Conservation (phyloP, 106 monocot genomes). For the Dioscorea zingiberensis region DNA sequence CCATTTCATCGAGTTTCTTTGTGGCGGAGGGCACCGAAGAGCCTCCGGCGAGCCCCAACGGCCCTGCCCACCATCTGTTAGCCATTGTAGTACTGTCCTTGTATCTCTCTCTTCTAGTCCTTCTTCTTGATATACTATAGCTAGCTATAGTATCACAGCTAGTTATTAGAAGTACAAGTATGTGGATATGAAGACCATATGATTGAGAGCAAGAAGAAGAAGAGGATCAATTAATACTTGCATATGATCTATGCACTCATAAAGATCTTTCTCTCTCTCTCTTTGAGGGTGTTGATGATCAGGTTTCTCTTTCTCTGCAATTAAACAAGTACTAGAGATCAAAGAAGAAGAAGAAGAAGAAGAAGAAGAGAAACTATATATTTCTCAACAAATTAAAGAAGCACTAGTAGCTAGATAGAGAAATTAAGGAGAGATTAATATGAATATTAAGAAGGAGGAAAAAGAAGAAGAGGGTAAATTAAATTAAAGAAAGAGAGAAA, state of each 20-base stretch:
- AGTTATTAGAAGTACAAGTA: background rate
- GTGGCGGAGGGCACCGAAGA: background rate
- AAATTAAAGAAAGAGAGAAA: background rate
- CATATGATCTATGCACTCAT: too few species aligned
- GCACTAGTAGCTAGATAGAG: too few species aligned
- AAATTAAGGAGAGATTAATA: background rate
- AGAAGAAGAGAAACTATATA: too few species aligned
- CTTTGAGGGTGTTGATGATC: too few species aligned
- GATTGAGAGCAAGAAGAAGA: background rate
- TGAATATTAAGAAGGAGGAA: background rate
- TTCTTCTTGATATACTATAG: background rate
- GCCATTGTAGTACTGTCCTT: background rate
- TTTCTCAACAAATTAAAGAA: too few species aligned
- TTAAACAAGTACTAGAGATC: background rate
- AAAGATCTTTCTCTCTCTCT: too few species aligned
- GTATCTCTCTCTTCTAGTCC: background rate
- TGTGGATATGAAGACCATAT: background rate
- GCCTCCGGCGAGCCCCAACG: conserved; percentile 5
- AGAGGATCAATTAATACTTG: too few species aligned
- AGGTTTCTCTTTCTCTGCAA: too few species aligned
- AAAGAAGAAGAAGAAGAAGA: background rate
- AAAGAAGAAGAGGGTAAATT: background rate
- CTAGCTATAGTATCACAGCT: background rate
- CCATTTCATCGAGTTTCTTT: background rate
- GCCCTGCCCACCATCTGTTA: conserved; percentile 14